Conservation (phyloP, 371 early-diverging fungal species). For the Umbelopsis sp. region DNA sequence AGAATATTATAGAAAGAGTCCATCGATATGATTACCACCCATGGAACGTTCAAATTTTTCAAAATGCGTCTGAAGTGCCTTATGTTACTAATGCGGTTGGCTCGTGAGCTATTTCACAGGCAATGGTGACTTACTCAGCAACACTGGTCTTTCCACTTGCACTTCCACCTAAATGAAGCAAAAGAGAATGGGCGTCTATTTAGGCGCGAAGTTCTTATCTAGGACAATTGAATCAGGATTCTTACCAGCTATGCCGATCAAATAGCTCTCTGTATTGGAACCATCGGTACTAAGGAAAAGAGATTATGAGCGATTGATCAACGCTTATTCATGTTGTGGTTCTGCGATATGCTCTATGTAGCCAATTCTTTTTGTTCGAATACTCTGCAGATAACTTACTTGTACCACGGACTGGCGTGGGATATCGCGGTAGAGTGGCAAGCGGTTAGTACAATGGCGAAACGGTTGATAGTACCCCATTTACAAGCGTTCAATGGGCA, state of each 20-base stretch:
- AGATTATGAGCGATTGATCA: not conserved
- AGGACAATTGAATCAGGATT: not conserved
- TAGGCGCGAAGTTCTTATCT: not conserved
- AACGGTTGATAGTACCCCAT: not conserved
- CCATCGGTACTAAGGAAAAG: conserved; percentile 54
- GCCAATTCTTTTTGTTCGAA: not conserved
- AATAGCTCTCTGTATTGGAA: conserved; percentile 66
- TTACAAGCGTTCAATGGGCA: not conserved
- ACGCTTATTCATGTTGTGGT: too few relatives aligned
- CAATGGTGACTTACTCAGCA: conserved; percentile 52
- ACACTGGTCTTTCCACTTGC: conserved; percentile 87
- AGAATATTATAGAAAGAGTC: conserved; percentile 93
- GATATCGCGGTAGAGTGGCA: not conserved
- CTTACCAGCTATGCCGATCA: conserved; percentile 77
- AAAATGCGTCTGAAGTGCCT: conserved; percentile 58
- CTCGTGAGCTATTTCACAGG: not conserved
- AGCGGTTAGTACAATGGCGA: not conserved
- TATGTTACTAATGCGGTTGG: not conserved
- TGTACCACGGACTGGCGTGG: conserved; percentile 15
- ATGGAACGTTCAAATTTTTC: conserved; percentile 77
- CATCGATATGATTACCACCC: conserved; percentile 92
- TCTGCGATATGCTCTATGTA: not conserved
- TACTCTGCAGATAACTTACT: not conserved
- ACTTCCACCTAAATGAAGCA: conserved; percentile 66
- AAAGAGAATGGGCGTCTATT: not conserved